Evolutionary conservation across 306 rosid species (phyloP).

Genomic region (Pyrus pyrifolia): DNA sequence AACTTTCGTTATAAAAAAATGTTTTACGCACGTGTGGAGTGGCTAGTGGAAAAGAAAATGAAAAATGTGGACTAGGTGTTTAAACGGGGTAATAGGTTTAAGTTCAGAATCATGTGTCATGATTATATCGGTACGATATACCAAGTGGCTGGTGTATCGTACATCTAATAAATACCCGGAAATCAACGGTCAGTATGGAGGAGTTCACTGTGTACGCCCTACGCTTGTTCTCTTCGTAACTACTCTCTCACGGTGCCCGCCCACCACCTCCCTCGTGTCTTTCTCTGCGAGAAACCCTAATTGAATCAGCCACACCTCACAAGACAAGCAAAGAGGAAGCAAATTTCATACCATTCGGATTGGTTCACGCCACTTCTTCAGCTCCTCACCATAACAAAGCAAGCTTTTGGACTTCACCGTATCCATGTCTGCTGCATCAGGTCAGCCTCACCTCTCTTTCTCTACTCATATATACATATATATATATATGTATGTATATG

Average conservation of each 20-base stretch:
- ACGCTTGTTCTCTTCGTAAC: neutral
- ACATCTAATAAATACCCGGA: neutral
- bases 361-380: neutral
- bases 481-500: neutral
- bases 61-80: too few relatives aligned
- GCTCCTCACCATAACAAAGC: neutral
- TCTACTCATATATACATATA: neutral
- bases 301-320: neutral
- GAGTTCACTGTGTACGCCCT: neutral
- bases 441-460: neutral
- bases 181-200: neutral
- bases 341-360: neutral
- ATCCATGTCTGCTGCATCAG: neutral
- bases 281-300: neutral
- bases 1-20: too few relatives aligned
- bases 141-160: too few relatives aligned
- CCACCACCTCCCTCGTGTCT: neutral
- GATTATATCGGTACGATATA: too few relatives aligned
- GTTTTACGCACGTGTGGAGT: fast-evolving
- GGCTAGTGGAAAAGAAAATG: too few relatives aligned
- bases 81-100: too few relatives aligned
- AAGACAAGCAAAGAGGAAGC: neutral
- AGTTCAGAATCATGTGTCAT: too few relatives aligned
- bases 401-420: neutral
- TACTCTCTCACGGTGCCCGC: neutral